Evolutionary conservation across 345 rosid genomes (phyloP).

Genomic region (Salix caprea): DNA sequence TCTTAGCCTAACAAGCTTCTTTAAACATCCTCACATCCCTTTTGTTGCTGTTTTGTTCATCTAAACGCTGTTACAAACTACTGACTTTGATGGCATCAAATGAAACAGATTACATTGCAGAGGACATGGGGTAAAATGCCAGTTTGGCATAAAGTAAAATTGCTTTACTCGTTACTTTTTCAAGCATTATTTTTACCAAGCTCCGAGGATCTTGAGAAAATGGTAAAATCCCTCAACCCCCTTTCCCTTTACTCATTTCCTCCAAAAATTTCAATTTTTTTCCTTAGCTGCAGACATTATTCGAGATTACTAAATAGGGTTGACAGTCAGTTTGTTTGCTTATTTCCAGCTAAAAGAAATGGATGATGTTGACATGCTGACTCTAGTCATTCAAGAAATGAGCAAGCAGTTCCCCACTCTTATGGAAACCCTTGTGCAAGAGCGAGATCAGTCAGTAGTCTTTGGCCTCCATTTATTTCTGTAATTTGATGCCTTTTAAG

Average conservation of each 20-base stretch:
- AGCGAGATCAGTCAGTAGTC: slow-evolving; percentile 88
- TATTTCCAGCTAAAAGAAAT: slow-evolving; percentile 73
- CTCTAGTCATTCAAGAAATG: slow-evolving; percentile 97
- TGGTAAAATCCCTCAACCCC: slow-evolving; percentile 34
- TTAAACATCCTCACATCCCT: not conserved
- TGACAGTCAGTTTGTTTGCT: slow-evolving; percentile 14
- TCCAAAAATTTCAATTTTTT: not conserved
- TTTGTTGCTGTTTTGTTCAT: not conserved
- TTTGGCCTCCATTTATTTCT: slow-evolving; percentile 7
- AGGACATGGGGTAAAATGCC: slow-evolving; percentile 91
- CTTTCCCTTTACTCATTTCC: not conserved
- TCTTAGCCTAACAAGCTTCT: not conserved
- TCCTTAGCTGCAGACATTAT: not conserved
- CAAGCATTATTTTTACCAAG: slow-evolving; percentile 83
- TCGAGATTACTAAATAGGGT: slow-evolving; percentile 8
- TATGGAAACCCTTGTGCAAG: slow-evolving; percentile 91
- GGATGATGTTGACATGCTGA: slow-evolving; percentile 91
- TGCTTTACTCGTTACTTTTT: slow-evolving; percentile 56
- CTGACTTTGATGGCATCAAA: not conserved
- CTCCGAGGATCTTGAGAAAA: slow-evolving; percentile 70
- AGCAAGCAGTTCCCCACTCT: slow-evolving; percentile 92
- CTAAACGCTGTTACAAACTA: not conserved
- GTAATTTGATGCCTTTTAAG: not conserved
- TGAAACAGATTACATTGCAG: slow-evolving; percentile 61
- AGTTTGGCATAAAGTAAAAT: slow-evolving; percentile 76